Percentiles rank a stretch among this genome's conserved stretches.
Conservation (phyloP, 257 asterid species). For the Solanum piurae region DNA sequence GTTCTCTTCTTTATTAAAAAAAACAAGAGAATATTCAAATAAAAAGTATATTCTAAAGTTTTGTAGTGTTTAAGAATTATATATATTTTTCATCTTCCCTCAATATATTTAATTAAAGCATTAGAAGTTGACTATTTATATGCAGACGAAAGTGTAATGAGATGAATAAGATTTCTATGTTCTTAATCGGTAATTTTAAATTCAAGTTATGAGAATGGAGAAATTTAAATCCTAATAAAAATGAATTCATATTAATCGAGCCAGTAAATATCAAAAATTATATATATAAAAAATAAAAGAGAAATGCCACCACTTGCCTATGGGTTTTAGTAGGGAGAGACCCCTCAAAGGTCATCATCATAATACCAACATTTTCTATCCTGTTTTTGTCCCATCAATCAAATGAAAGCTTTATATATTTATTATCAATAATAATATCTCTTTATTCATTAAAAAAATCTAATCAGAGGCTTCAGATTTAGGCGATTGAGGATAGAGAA, state of each 20-base stretch:
- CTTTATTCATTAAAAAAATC: background rate
- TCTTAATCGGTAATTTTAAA: background rate
- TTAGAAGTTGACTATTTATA: background rate
- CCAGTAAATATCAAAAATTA: background rate
- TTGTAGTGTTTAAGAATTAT: background rate
- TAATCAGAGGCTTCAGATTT: background rate
- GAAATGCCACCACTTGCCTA: background rate
- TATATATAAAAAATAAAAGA: background rate
- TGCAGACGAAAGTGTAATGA: accelerated
- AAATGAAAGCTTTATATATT: background rate
- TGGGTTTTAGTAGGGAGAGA: background rate
- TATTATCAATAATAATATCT: background rate
- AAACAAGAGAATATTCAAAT: background rate
- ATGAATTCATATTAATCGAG: background rate
- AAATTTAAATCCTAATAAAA: background rate
- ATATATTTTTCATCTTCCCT: background rate
- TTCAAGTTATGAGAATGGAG: background rate
- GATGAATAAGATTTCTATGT: background rate
- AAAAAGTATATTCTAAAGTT: background rate
- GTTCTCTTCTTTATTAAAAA: background rate
- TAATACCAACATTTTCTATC: background rate
- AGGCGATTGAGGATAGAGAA: accelerated
- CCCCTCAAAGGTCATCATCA: background rate
- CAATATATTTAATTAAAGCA: background rate
- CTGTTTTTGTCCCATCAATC: background rate